A percentile compares a stretch with the other conserved stretches of the same genome.
These are phyloP conservation scores for Metroxylon sagu DNA, from an alignment of 176 grass and related monocot species.

Conservation along the genomic window DNA sequence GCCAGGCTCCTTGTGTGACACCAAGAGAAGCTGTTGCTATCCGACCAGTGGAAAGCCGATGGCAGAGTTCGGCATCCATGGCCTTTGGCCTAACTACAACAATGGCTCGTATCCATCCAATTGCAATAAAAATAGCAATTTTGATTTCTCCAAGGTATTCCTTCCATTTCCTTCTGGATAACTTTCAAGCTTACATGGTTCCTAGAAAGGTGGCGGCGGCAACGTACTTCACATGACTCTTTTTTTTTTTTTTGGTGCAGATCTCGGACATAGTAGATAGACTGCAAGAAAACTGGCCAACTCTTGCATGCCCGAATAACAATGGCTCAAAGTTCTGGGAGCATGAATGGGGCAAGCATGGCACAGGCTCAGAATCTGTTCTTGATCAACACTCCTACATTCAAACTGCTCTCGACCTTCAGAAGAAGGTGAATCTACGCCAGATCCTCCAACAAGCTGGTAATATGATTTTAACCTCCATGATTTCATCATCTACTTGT, in stretches of 20 bases:
- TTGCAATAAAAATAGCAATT: slow-evolving; percentile 9
- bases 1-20: slow-evolving; percentile 54
- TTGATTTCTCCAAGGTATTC: slow-evolving; percentile 9
- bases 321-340: slow-evolving; percentile 51
- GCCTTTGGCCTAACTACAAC: slow-evolving; percentile 75
- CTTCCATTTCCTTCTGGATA: background rate
- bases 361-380: slow-evolving; percentile 36
- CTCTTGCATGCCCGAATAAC: slow-evolving; percentile 43
- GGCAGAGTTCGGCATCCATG: slow-evolving; percentile 67
- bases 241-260: slow-evolving; percentile 8
- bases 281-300: slow-evolving; percentile 47
- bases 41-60: slow-evolving; percentile 48
- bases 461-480: background rate
- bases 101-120: slow-evolving; percentile 29
- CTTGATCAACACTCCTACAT: slow-evolving; percentile 57
- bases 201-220: too few relatives aligned
- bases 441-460: slow-evolving; percentile 32
- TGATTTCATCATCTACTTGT: too few relatives aligned
- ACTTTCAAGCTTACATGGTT: background rate
- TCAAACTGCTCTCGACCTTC: slow-evolving; percentile 33
- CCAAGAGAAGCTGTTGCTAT: slow-evolving; percentile 3
- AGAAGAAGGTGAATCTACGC: slow-evolving; percentile 33
- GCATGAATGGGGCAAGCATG: too few relatives aligned
- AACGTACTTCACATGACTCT: too few relatives aligned
- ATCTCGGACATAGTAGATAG: slow-evolving; percentile 38